Evolutionary conservation across 1,139 yeast species (phyloP).

Genomic region (Protomyces pachydermus): DNA sequence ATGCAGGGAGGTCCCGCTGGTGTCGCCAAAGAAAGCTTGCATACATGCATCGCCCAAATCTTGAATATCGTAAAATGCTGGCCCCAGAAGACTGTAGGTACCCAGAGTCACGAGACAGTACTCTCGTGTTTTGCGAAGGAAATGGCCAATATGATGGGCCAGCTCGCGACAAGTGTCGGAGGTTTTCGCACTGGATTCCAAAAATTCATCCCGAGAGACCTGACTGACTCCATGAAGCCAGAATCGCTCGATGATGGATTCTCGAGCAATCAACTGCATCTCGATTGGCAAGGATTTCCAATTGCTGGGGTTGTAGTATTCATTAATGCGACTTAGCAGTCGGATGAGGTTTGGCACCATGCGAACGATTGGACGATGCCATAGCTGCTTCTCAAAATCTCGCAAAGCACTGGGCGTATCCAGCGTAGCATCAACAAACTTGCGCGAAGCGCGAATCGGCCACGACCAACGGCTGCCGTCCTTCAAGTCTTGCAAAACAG

Average conservation of each 20-base stretch:
- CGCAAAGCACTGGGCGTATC: conserved; percentile 69
- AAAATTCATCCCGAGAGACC: conserved; percentile 88
- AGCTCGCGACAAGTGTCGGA: conserved; percentile 89
- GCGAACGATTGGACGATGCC: conserved; percentile 93
- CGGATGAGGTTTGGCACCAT: conserved; percentile 86
- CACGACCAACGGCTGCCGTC: conserved; percentile 41
- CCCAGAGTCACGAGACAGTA: conserved; percentile 81
- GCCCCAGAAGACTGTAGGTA: conserved; percentile 84
- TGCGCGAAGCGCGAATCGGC: conserved; percentile 92
- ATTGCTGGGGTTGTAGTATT: conserved; percentile 87
- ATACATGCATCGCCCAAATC: conserved; percentile 68
- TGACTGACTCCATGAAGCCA: conserved; percentile 98
- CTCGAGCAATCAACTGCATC: conserved; percentile 82
- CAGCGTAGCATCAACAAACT: conserved; percentile 89
- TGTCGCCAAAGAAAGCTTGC: conserved; percentile 82
- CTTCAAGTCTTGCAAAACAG: conserved; percentile 63
- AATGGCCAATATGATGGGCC: conserved; percentile 98
- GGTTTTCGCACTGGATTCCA: conserved; percentile 90
- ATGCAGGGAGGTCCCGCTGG: conserved; percentile 82
- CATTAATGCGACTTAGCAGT: conserved; percentile 80
- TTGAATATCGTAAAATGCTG: conserved; percentile 81
- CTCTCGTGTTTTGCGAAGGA: conserved; percentile 89
- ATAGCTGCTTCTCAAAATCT: conserved; percentile 66
- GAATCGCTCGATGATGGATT: conserved; percentile 84
- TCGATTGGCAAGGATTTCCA: conserved; percentile 84